Evolutionary conservation across 768 basidiomycete species (phyloP).

Genomic region (Daedaleopsis nitida): DNA sequence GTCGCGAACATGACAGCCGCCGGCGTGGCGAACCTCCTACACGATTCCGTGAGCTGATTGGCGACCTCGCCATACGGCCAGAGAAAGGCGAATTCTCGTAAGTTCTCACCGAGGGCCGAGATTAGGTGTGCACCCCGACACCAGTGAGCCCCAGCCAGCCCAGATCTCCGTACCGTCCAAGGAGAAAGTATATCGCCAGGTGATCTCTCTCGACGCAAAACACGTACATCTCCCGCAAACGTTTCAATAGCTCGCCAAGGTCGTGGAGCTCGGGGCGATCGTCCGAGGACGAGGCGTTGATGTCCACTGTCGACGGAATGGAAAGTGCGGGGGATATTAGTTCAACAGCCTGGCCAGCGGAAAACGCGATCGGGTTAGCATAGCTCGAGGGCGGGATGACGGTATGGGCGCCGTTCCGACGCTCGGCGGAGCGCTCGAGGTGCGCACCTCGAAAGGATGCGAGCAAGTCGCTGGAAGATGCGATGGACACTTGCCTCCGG

Average conservation of each 20-base stretch:
- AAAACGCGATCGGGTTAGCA: conserved; percentile 14
- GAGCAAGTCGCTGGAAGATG: not conserved
- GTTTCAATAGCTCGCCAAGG: conserved; percentile 2
- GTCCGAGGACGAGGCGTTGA: not conserved
- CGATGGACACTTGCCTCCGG: not conserved
- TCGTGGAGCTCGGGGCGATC: not conserved
- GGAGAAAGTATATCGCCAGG: conserved; percentile 39
- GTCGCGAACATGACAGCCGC: too few species aligned
- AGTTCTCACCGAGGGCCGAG: not conserved
- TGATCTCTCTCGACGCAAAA: conserved; percentile 17
- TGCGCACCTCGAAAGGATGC: too few species aligned
- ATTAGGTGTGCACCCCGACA: conserved; percentile 40
- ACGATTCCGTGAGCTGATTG: too few species aligned
- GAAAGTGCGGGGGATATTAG: conserved; percentile 8
- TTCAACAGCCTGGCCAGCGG: conserved; percentile 18
- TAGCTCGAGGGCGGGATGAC: not conserved
- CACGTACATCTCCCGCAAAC: conserved; percentile 15
- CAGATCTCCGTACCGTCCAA: conserved; percentile 32
- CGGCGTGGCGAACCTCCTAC: too few species aligned
- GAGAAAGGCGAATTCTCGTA: too few species aligned
- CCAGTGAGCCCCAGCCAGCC: conserved; percentile 42
- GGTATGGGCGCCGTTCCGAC: too few species aligned
- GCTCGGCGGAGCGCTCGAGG: too few species aligned
- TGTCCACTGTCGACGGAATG: conserved; percentile 25
- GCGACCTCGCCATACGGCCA: too few species aligned